These are phyloP conservation scores for Hymenotorrendiella dingleyae DNA, from an alignment of 2,329 filamentous ascomycete species.

Conservation along the genomic window DNA sequence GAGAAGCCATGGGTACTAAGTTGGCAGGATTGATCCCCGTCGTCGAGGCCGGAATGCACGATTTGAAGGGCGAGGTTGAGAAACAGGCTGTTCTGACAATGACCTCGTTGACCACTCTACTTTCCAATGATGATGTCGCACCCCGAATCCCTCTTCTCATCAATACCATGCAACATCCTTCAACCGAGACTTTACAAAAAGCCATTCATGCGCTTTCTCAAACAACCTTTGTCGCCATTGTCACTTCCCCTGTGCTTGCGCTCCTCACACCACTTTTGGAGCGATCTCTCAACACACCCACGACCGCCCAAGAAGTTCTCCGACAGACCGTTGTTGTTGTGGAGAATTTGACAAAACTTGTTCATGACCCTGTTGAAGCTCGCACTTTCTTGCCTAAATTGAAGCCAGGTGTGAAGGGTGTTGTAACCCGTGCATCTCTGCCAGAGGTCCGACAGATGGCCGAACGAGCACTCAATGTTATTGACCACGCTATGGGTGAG, in stretches of 20 bases:
- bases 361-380: slow-evolving; percentile 92
- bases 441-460: slow-evolving; percentile 93
- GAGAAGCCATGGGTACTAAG: slow-evolving; percentile 84
- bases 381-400: slow-evolving; percentile 92
- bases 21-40: slow-evolving; percentile 84
- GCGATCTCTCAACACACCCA: slow-evolving; percentile 85
- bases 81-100: slow-evolving; percentile 92
- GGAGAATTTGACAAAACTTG: slow-evolving; percentile 96
- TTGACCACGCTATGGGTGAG: slow-evolving; percentile 86
- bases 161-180: slow-evolving; percentile 93
- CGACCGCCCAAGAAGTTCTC: slow-evolving; percentile 87
- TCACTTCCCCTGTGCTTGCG: slow-evolving; percentile 91
- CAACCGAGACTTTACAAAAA: slow-evolving; percentile 81
- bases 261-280: slow-evolving; percentile 92
- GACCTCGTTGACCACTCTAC: slow-evolving; percentile 79
- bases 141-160: slow-evolving; percentile 88
- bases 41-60: slow-evolving; percentile 91
- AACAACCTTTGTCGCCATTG: slow-evolving; percentile 96
- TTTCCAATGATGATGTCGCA: slow-evolving; percentile 95
- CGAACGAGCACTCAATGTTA: slow-evolving; percentile 73
- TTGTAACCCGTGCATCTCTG: slow-evolving; percentile 81
- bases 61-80: slow-evolving; percentile 80
- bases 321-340: slow-evolving; percentile 94
- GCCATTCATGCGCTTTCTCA: slow-evolving; percentile 94
- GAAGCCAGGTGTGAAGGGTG: slow-evolving; percentile 84